Percentiles rank a stretch among this genome's conserved stretches.
phyloP scores from a whole-genome alignment of 352 stramenopile species.

The Globisporangium iwayamae region DNA sequence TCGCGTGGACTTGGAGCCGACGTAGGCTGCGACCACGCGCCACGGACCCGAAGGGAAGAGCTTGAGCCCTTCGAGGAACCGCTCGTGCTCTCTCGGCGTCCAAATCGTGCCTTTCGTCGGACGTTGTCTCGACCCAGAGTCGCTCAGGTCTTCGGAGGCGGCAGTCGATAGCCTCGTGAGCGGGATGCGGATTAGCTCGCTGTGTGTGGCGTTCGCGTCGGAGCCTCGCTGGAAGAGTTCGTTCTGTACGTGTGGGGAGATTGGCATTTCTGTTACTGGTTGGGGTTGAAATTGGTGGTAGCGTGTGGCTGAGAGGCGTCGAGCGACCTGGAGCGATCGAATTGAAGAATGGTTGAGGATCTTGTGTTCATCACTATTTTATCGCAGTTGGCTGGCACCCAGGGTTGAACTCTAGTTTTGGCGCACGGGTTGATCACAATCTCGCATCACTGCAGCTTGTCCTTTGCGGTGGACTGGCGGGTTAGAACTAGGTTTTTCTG shows the following conservation, averaged over 20 bases:
- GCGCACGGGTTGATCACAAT: too few relatives aligned
- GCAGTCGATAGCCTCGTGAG: background rate
- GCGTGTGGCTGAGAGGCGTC: background rate
- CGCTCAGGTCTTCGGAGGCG: background rate
- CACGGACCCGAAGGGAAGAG: slow-evolving; percentile 35
- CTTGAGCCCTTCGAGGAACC: slow-evolving; percentile 35
- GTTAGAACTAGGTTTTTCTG: too few relatives aligned
- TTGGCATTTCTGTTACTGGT: background rate
- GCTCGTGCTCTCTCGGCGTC: slow-evolving; percentile 25
- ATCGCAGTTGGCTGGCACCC: background rate
- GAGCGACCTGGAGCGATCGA: background rate
- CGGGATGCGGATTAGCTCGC: slow-evolving; percentile 1
- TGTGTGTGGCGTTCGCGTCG: background rate
- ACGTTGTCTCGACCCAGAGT: background rate
- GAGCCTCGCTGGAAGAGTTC: background rate
- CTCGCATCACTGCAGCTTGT: too few relatives aligned
- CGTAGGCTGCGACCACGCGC: background rate
- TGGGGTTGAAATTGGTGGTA: background rate
- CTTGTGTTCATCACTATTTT: background rate
- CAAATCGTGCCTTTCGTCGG: background rate
- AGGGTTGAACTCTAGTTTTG: background rate
- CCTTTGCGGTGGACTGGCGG: too few relatives aligned
- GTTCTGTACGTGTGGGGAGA: background rate
- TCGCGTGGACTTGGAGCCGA: slow-evolving; percentile 83
- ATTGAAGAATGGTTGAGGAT: background rate